Base-by-base conservation (phyloP, 1,139 yeast species). In the Eremothecium gossypii region DNA sequence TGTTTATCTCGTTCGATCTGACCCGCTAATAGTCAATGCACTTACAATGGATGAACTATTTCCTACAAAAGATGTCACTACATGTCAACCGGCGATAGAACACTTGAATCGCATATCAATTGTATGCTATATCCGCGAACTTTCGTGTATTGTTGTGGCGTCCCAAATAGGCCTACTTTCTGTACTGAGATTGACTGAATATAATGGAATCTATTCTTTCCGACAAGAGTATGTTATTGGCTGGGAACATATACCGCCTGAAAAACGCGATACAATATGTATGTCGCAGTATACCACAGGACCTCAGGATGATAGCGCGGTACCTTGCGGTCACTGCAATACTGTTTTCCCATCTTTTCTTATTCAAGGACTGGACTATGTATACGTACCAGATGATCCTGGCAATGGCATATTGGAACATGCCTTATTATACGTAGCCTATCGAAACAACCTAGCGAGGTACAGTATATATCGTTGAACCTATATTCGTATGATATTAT, bases 151-250 rank as follows among this genome's bases (percentile, higher is more conserved):
- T 30, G 65, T 73, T 7, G 74, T 70, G 0, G 79, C 71, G 0
- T 64, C 77, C 0, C 81, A 76, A 48, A 68, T 69, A 38, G 83
- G 83, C 0, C 51, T 72, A 9, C 68, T 76, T 2, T 64, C 77
- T 2, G 57, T 78, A 2, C 61, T 77, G 55, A 58, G 83, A 36
- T 54, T 77, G 30, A 76, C 82, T 28, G 66, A 66, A 39, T 69
- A 67, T 52, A 60, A 76, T 14, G 83, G 83, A 0, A 58, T 77
- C 0, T 68, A 61, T 48, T 79, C 77, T 1, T 70, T 34, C 8
- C n/a, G 37, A 17, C 37, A 34, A 14, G 37, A 34, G 27, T 34
- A 34, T 17, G 14, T 34, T 7, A 20, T 34, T 20, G 37, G 37
- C 7, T 34, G 37, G 37, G 17, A 34, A 14, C 8, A 10, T 17